These are phyloP conservation scores for Mucor mucedo DNA, from an alignment of 371 early-diverging fungal species.

Conservation along the genomic window DNA sequence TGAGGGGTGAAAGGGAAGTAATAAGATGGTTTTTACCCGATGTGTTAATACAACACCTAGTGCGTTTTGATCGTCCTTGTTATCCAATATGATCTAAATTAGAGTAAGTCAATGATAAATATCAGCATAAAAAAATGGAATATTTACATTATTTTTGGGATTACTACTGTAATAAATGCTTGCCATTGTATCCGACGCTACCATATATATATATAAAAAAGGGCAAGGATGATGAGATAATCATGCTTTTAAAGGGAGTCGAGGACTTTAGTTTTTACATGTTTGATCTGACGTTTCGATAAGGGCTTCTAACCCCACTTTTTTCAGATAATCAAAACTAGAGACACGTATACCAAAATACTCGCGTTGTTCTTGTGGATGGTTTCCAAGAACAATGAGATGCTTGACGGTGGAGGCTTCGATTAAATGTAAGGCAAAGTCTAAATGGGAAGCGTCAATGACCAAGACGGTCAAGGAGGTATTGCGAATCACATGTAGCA, in stretches of 20 bases:
- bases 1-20: no score
- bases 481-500: constrained; percentile 20
- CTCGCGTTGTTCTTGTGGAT: not conserved
- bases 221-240: no score
- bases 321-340: not conserved
- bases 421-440: constrained; percentile 19
- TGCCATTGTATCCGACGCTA: constrained; percentile 32
- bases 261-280: not conserved
- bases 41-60: constrained; percentile 35
- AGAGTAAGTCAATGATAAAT: not conserved
- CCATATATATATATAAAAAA: no score
- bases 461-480: constrained; percentile 29
- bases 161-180: constrained; percentile 28
- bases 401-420: constrained; percentile 25
- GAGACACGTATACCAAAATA: constrained; percentile 2
- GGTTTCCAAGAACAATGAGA: constrained; percentile 25
- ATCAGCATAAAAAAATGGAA: no score
- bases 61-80: constrained; percentile 6
- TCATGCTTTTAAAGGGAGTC: no score
- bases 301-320: not conserved
- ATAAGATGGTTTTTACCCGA: constrained; percentile 16
- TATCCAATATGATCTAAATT: constrained; percentile 2
- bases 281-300: not conserved
- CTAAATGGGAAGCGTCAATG: constrained; percentile 19
- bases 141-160: constrained; percentile 12